A percentile compares a stretch with the other conserved stretches of the same genome.
Evolutionary conservation across 495 filamentous ascomycete species (phyloP).

Genomic region (Aspergillus bertholletiae): DNA sequence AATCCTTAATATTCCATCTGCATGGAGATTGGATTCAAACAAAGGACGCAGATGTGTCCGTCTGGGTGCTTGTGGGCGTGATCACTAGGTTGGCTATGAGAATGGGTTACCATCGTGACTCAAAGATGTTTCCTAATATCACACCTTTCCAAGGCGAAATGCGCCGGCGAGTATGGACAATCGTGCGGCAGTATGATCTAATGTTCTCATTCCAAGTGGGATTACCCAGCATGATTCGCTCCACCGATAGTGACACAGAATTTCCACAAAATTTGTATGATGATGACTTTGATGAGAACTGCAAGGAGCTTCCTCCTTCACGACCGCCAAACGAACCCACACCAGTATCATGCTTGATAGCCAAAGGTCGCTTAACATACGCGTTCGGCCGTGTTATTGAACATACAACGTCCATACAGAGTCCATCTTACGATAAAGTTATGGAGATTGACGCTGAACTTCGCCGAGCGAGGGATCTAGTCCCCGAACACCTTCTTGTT

Average conservation of each 20-base stretch:
- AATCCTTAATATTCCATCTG: constrained; percentile 81
- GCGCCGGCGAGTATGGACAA: constrained; percentile 82
- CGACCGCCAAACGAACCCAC: constrained; percentile 76
- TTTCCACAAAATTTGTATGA: constrained; percentile 90
- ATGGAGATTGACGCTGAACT: constrained; percentile 76
- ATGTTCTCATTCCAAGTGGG: constrained; percentile 90
- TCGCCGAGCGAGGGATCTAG: constrained; percentile 62
- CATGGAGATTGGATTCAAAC: constrained; percentile 76
- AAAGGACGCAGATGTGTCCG: constrained; percentile 73
- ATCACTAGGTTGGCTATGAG: constrained; percentile 83
- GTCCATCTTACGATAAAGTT: constrained; percentile 74
- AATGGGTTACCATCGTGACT: constrained; percentile 95
- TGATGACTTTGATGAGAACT: constrained; percentile 83
- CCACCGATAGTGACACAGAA: constrained; percentile 78
- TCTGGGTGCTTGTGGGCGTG: constrained; percentile 79
- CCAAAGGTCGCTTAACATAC: constrained; percentile 64
- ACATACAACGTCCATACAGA: constrained; percentile 39
- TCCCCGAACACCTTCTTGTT: constrained; percentile 76
- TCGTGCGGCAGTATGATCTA: constrained; percentile 76
- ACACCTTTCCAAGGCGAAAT: constrained; percentile 89
- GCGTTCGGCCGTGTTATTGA: constrained; percentile 60
- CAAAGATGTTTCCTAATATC: constrained; percentile 77
- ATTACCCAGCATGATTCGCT: constrained; percentile 82
- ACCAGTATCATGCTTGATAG: constrained; percentile 83
- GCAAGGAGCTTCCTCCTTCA: constrained; percentile 69